Percentiles rank a stretch among this genome's conserved stretches.
Evolutionary conservation across 441 rosid genomes (phyloP).

Genomic region (Populus hybrid): DNA sequence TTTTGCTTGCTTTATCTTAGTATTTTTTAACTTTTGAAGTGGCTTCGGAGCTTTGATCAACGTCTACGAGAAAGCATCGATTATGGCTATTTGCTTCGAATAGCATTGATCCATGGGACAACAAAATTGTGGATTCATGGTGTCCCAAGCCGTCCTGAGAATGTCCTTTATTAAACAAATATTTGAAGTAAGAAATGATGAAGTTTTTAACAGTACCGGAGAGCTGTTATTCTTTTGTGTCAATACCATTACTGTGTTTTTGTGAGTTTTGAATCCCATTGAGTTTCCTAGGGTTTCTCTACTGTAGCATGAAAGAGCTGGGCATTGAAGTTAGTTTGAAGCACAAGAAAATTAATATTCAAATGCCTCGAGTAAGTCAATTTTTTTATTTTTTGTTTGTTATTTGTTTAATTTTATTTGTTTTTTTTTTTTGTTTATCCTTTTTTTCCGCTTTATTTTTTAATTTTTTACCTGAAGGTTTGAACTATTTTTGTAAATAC

Average conservation of each 20-base stretch:
- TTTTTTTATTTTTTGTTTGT: too few species aligned
- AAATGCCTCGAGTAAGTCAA: constrained; percentile 87
- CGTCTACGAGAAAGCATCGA: constrained; percentile 94
- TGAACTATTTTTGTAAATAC: not conserved
- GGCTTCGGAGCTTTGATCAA: constrained; percentile 97
- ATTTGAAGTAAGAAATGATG: constrained; percentile 63
- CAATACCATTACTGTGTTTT: constrained; percentile 18
- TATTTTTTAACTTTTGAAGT: constrained; percentile 49
- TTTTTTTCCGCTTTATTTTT: too few species aligned
- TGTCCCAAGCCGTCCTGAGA: constrained; percentile 79
- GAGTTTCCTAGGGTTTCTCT: constrained; percentile 63
- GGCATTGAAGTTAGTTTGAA: constrained; percentile 70
- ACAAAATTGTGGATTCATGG: constrained; percentile 72
- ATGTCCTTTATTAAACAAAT: constrained; percentile 43
- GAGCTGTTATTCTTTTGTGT: constrained; percentile 1
- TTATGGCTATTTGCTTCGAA: constrained; percentile 95
- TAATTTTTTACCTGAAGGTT: constrained; percentile 3
- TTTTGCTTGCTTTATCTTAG: constrained; percentile 2
- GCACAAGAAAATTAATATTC: constrained; percentile 95
- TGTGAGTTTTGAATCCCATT: too few species aligned
- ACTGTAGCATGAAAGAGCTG: constrained; percentile 75
- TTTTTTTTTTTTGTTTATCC: too few species aligned
- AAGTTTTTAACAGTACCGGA: not conserved
- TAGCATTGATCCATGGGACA: constrained; percentile 82
- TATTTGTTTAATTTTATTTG: too few species aligned